Evolutionary conservation across 768 basidiomycete species (phyloP), one percentile per base, ranked within the genome.

Genomic region (Cystobasidium ongulense): DNA sequence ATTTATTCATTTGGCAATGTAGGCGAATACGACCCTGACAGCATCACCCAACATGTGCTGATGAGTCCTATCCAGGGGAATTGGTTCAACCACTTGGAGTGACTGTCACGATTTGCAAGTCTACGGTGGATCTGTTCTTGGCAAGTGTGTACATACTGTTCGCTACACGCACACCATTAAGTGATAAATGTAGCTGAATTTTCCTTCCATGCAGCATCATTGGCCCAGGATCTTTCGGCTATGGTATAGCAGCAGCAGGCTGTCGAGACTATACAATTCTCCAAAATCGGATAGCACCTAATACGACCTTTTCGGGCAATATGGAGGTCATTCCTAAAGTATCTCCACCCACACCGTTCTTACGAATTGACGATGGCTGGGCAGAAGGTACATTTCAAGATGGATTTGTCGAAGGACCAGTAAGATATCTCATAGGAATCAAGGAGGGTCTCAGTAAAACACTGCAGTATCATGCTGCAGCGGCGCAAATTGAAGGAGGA

Each of bases 161-260:
- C 25, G 7, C 15, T n/a, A 27, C n/a, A 15, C 52, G n/a, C 31
- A 18, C 38, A 27, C 36, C 62, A 11, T 27, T 27, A 15, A 39
- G n/a, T n/a, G n/a, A n/a, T n/a, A n/a, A n/a, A n/a, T n/a, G n/a
- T n/a, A n/a, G n/a, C n/a, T n/a, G n/a, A n/a, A n/a, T n/a, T n/a
- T 65, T 27, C 50, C n/a, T 3, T 25, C 57, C 13, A 11, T n/a
- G 10, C 75, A 77, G 76, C 53, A 50, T 81, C 33, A 73, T 80
- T 39, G 83, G 83, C 0, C 75, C 79, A n/a, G 81, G 82, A 50
- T 81, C 81, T 78, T 76, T 79, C 39, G 83, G 83, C 5, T 84
- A 81, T 73, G 83, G 81, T 11, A 82, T 84, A 66, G 82, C 82
- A 2, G 80, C 81, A 15, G 80, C 81, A 1, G 82, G 82, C 3